Base-by-base conservation (phyloP, 495 filamentous ascomycete species). In the Podospora fimiseda region DNA sequence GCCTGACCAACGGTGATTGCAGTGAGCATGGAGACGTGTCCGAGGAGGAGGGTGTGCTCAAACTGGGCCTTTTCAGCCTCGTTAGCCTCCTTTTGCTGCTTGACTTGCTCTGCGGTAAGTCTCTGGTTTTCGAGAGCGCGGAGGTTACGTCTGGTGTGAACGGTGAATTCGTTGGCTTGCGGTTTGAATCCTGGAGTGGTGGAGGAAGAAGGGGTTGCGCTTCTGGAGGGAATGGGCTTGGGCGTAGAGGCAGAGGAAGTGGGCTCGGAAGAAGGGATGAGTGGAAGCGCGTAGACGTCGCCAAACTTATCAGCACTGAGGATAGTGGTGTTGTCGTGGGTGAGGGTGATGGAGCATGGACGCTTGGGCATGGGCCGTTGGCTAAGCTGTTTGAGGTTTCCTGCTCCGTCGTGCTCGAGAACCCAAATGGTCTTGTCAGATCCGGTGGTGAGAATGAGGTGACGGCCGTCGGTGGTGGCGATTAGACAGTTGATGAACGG, bases 21-120 rank as follows among this genome's bases (percentile, higher is more conserved):
- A 0, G 89, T 92, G 21, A 98, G 80, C 79, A 96, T 83, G 0
- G 93, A 96, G 7, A 96, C 91, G 72, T 98, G 93, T 13, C 93
- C 93, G 0, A 97, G 82, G 19, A 96, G 72, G 1, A 90, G 73
- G 33, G 83, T 75, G 60, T 87, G 82, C 50, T 86, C 82, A 67
- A 94, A 93, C 8, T 69, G 67, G 2, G 78, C 69, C 49, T 62
- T 60, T 44, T 70, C 60, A 44, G 73, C 65, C 57, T 80, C 73
- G 15, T 70, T 63, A 39, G 56, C 30, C 6, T 65, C 48, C 53
- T 77, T 77, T 19, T 70, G 22, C 7, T 48, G 62, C 39, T 21
- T 65, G 13, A 74, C 64, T 39, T 70, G 76, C 36, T 71, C 63
- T 36, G 79, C 71, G 38, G 70, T 70, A 45, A 78, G 70, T 48